Conservation (phyloP, 2,329 filamentous ascomycete genomes). For the Westerdykella sp. region DNA sequence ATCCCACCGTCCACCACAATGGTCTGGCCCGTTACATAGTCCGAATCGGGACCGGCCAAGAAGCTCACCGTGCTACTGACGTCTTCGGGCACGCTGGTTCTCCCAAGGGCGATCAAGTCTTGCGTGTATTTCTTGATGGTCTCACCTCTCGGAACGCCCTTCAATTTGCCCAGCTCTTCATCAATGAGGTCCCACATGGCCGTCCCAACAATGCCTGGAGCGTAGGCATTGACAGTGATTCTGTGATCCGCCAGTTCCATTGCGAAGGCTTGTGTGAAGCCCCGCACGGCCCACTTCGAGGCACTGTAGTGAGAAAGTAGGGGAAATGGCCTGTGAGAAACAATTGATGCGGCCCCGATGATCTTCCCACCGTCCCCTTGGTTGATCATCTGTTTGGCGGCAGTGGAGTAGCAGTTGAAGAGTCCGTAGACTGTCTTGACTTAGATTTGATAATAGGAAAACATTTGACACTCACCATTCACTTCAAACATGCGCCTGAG, state of each 20-base stretch:
- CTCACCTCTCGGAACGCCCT: conserved; percentile 47
- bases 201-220: conserved; percentile 56
- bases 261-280: conserved; percentile 56
- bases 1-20: conserved; percentile 57
- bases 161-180: conserved; percentile 50
- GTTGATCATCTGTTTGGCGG: too few relatives aligned
- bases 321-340: conserved; percentile 55
- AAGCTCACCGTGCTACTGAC: conserved; percentile 59
- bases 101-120: conserved; percentile 51
- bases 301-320: conserved; percentile 58
- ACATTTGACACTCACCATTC: too few relatives aligned
- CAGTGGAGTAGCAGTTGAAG: too few relatives aligned
- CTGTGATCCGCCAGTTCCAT: too few relatives aligned
- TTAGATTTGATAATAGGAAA: too few relatives aligned
- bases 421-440: too few relatives aligned
- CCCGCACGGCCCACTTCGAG: conserved; percentile 61
- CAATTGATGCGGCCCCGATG: conserved; percentile 31
- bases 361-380: too few relatives aligned
- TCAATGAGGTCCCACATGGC: conserved; percentile 66
- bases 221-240: too few relatives aligned
- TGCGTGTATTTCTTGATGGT: conserved; percentile 51
- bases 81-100: conserved; percentile 57
- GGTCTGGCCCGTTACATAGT: conserved; percentile 62
- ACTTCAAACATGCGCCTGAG: too few relatives aligned
- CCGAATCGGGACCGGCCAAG: conserved; percentile 52